Evolutionary conservation across 2,329 filamentous ascomycete species (phyloP).

Genomic region (Stagonosporopsis chrysanthemi): DNA sequence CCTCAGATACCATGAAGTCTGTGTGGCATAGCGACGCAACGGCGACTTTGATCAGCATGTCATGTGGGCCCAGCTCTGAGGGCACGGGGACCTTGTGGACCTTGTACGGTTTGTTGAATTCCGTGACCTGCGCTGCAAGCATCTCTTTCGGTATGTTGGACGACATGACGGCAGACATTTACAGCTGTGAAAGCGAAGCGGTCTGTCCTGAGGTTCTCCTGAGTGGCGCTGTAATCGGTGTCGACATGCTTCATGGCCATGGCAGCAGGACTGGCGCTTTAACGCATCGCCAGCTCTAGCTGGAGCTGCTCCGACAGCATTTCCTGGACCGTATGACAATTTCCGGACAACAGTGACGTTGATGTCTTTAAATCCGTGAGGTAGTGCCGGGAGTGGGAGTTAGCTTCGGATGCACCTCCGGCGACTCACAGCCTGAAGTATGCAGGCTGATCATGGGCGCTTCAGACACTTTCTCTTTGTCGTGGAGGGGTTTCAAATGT

Average conservation of each 20-base stretch:
- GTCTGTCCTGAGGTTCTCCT: too few relatives aligned
- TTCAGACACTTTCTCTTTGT: not conserved
- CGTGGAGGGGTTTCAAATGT: not conserved
- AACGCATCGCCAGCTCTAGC: too few relatives aligned
- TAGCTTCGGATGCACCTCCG: not conserved
- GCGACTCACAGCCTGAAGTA: not conserved
- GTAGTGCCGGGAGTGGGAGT: too few relatives aligned
- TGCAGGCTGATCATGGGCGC: too few relatives aligned
- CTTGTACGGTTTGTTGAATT: constrained; percentile 64
- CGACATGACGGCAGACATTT: not conserved
- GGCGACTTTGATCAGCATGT: constrained; percentile 67
- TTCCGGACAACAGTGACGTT: too few relatives aligned
- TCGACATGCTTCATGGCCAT: too few relatives aligned
- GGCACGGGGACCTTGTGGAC: constrained; percentile 61
- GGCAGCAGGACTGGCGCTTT: too few relatives aligned
- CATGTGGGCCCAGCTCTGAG: constrained; percentile 52
- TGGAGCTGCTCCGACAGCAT: too few relatives aligned
- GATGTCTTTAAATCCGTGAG: too few relatives aligned
- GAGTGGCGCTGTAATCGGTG: too few relatives aligned
- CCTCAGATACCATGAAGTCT: constrained; percentile 63
- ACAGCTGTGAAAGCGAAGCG: too few relatives aligned
- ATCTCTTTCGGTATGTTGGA: constrained; percentile 53
- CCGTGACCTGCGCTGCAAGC: constrained; percentile 58
- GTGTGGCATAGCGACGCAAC: constrained; percentile 69
- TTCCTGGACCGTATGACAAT: too few relatives aligned